Conservation (phyloP, 1,139 yeast species). For the Blastobotrys serpentis region DNA sequence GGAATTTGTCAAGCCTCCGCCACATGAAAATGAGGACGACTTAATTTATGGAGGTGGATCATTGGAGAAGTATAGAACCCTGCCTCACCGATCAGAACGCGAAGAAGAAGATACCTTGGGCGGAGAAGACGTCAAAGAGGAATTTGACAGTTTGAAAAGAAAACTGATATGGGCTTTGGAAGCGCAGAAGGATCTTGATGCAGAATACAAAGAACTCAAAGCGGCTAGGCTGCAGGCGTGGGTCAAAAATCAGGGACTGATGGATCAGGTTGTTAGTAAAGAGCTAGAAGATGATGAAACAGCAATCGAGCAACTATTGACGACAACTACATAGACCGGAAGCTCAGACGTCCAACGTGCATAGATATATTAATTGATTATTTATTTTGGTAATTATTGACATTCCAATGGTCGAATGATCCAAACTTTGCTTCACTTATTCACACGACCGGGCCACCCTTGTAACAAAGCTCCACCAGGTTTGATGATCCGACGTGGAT, state of each 20-base stretch:
- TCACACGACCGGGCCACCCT: no score
- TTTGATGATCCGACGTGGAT: no score
- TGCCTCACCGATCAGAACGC: no score
- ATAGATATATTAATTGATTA: not conserved
- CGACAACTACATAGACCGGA: not conserved
- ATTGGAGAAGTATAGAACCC: constrained; percentile 13
- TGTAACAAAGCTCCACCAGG: no score
- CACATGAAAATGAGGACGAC: constrained; percentile 11
- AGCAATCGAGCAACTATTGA: not conserved
- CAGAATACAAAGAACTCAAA: constrained; percentile 43
- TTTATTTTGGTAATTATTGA: no score
- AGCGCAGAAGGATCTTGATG: constrained; percentile 48
- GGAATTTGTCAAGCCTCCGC: constrained; percentile 26
- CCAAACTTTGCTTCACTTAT: no score
- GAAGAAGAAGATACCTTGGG: constrained; percentile 18
- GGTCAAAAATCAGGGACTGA: constrained; percentile 56
- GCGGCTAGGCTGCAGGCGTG: constrained; percentile 48
- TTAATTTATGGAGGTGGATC: constrained; percentile 14
- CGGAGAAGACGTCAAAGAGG: constrained; percentile 30
- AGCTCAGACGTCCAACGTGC: not conserved
- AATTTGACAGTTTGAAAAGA: constrained; percentile 38
- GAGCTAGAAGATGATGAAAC: constrained; percentile 26
- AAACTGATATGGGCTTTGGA: constrained; percentile 50
- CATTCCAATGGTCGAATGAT: no score
- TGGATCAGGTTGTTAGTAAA: constrained; percentile 49